A percentile compares a stretch with the other conserved stretches of the same genome.
Evolutionary conservation across 768 basidiomycete genomes (phyloP).

Genomic region (Flagelloscypha sp.): DNA sequence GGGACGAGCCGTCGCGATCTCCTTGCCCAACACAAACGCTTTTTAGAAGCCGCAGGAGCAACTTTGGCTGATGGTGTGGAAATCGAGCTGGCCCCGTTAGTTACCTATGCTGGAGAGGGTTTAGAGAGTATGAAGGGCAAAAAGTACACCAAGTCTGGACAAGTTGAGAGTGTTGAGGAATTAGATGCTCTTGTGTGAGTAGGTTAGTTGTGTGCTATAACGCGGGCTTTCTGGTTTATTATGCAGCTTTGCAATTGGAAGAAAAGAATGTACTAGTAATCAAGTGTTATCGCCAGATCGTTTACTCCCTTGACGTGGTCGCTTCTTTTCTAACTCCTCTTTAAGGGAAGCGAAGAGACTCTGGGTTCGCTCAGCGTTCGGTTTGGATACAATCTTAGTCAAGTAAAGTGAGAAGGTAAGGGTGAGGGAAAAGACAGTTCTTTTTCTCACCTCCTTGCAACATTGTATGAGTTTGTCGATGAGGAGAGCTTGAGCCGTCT

Average conservation of each 20-base stretch:
- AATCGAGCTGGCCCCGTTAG: conserved; percentile 84
- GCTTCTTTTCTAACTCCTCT: conserved; percentile 76
- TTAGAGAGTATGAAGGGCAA: conserved; percentile 72
- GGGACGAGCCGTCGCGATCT: conserved; percentile 87
- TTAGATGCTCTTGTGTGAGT: conserved; percentile 56
- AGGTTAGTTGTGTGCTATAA: conserved; percentile 1
- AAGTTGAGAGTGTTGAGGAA: conserved; percentile 57
- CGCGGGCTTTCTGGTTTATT: conserved; percentile 13
- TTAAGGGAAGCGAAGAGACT: conserved; percentile 72
- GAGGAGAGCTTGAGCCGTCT: conserved; percentile 68
- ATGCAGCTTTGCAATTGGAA: neutral
- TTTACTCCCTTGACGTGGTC: conserved; percentile 27
- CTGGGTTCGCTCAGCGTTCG: conserved; percentile 77
- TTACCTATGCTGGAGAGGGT: conserved; percentile 91
- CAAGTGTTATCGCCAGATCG: conserved; percentile 7
- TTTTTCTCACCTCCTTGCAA: conserved; percentile 69
- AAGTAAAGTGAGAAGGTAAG: conserved; percentile 11
- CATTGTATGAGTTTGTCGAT: conserved; percentile 80
- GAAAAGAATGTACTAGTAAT: no score
- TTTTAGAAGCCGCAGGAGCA: conserved; percentile 76
- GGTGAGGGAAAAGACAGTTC: conserved; percentile 3
- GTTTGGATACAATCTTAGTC: conserved; percentile 35
- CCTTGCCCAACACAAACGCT: conserved; percentile 78
- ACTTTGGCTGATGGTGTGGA: conserved; percentile 63
- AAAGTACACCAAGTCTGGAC: conserved; percentile 67